A percentile compares a stretch with the other conserved stretches of the same genome.
Conservation (phyloP, 441 rosid species). For the Aleurites moluccanus region DNA sequence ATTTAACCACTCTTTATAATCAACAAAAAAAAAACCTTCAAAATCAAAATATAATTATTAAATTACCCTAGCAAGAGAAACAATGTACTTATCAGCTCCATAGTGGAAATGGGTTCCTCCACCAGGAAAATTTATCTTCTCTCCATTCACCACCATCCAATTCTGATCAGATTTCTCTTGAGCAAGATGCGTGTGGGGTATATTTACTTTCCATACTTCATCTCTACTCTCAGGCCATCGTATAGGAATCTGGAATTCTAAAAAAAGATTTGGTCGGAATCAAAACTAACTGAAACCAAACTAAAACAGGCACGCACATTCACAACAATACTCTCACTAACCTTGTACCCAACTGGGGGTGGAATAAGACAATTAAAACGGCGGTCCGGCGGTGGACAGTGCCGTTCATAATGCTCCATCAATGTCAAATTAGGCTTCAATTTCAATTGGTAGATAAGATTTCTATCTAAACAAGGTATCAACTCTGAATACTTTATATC, state of each 20-base stretch:
- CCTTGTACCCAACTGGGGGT: constrained; percentile 87
- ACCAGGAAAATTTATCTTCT: constrained; percentile 91
- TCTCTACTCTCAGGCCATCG: constrained; percentile 95
- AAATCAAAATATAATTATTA: neutral
- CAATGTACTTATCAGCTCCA: constrained; percentile 95
- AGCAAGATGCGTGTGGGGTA: constrained; percentile 95
- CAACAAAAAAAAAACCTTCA: neutral
- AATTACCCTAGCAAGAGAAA: constrained; percentile 76
- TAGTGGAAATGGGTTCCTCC: constrained; percentile 97
- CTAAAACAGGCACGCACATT: neutral
- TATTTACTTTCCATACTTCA: constrained; percentile 94
- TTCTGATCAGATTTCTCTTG: constrained; percentile 96
- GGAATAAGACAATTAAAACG: constrained; percentile 91
- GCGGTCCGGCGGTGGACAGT: constrained; percentile 81
- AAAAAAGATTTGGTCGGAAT: constrained; percentile 36
- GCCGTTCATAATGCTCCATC: constrained; percentile 97
- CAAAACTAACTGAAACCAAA: constrained; percentile 32
- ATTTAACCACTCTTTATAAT: neutral
- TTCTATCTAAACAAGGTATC: constrained; percentile 89
- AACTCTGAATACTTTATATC: constrained; percentile 75
- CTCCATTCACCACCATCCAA: constrained; percentile 95
- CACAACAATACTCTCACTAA: constrained; percentile 27
- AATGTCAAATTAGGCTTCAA: constrained; percentile 68
- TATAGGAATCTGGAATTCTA: constrained; percentile 78
- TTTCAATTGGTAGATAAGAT: constrained; percentile 75